A percentile compares a stretch with the other conserved stretches of the same genome.
Conservation (phyloP, 179 eudicot genomes). For the Gypsophila paniculata region DNA sequence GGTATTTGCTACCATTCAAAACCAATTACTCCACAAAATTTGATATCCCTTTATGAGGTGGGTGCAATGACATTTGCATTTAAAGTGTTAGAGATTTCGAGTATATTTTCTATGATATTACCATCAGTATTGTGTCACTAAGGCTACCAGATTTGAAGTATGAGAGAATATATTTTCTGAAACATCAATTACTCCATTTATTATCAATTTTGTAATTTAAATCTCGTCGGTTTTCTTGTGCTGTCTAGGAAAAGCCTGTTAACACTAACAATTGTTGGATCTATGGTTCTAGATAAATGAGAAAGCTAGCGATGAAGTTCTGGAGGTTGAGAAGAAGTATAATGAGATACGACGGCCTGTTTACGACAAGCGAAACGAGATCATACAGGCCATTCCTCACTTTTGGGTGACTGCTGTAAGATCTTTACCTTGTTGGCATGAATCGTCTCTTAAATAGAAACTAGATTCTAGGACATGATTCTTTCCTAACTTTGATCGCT, state of each 20-base stretch:
- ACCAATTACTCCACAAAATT: too few relatives aligned
- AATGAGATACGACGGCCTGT: slow-evolving; percentile 81
- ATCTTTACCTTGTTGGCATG: slow-evolving; percentile 17
- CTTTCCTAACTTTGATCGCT: background rate
- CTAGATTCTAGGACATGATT: background rate
- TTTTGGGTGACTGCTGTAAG: slow-evolving; percentile 96
- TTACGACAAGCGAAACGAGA: slow-evolving; percentile 73
- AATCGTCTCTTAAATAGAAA: background rate
- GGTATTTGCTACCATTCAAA: too few relatives aligned
- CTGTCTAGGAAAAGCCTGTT: slow-evolving; percentile 1
- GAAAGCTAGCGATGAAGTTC: slow-evolving; percentile 84
- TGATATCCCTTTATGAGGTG: too few relatives aligned
- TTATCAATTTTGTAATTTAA: background rate
- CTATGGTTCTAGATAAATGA: slow-evolving; percentile 65
- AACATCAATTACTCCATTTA: background rate
- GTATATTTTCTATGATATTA: background rate
- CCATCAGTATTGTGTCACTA: background rate
- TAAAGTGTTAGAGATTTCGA: too few relatives aligned
- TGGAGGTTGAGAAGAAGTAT: slow-evolving; percentile 86
- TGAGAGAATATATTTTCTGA: too few relatives aligned
- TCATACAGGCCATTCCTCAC: slow-evolving; percentile 78
- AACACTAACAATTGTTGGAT: background rate
- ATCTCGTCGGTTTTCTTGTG: background rate
- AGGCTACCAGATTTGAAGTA: background rate
- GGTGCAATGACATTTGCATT: too few relatives aligned